phyloP scores from a whole-genome alignment of 1,284 basidiomycete species.

The Gastroboletus turbinatus region DNA sequence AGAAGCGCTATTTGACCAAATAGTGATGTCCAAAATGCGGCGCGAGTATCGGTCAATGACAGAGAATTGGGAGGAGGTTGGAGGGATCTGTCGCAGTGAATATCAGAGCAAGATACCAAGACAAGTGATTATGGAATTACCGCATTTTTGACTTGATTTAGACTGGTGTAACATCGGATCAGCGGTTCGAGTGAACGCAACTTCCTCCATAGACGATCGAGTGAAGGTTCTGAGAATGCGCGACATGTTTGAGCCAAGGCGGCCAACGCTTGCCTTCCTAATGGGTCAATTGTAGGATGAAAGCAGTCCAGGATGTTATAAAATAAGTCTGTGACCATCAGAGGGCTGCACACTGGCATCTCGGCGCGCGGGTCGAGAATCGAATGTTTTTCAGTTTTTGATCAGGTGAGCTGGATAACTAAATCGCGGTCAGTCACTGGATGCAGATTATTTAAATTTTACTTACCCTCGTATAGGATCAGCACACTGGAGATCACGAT shows the following conservation, averaged over 20 bases:
- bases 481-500: background rate
- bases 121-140: background rate
- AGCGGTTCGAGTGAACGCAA: slow-evolving; percentile 16
- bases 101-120: background rate
- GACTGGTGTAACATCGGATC: slow-evolving; percentile 11
- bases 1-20: slow-evolving; percentile 2
- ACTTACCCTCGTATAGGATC: background rate
- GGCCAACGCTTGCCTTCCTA: background rate
- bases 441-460: no score
- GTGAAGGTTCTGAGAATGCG: slow-evolving; percentile 5
- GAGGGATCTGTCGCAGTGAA: slow-evolving; percentile 9
- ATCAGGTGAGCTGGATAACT: no score
- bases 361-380: background rate
- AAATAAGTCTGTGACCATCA: slow-evolving; percentile 14
- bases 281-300: background rate
- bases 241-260: slow-evolving; percentile 11
- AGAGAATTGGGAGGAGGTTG: slow-evolving; percentile 9
- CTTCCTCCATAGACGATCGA: slow-evolving; percentile 16
- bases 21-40: slow-evolving; percentile 15
- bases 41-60: slow-evolving; percentile 11
- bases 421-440: background rate
- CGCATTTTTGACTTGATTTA: background rate
- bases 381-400: background rate
- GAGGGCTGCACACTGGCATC: background rate
- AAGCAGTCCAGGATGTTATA: slow-evolving; percentile 10